Evolutionary conservation across 1,139 yeast species (phyloP).

Genomic region (Candida mesenterica): DNA sequence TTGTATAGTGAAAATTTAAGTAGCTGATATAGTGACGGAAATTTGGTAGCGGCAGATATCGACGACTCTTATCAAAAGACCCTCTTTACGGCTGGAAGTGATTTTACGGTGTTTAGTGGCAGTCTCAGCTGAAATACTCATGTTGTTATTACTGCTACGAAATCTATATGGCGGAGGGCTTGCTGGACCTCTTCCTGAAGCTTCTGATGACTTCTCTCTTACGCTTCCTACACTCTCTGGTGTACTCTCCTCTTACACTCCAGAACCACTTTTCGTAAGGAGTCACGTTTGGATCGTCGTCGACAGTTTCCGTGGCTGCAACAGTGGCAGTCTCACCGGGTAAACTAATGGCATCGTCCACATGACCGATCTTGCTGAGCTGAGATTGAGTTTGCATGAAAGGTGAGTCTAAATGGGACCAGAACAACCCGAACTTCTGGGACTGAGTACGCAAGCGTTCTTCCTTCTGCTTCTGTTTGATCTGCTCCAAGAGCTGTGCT

Average conservation of each 20-base stretch:
- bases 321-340: conserved; percentile 36
- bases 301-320: conserved; percentile 15
- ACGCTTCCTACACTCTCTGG: conserved; percentile 70
- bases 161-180: background rate
- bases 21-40: too few species aligned
- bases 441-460: conserved; percentile 14
- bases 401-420: conserved; percentile 82
- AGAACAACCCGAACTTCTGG: conserved; percentile 59
- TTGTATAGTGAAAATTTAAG: too few species aligned
- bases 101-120: too few species aligned
- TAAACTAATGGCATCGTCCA: conserved; percentile 24
- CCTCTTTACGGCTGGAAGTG: too few species aligned
- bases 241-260: conserved; percentile 78
- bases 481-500: conserved; percentile 28
- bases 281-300: conserved; percentile 37
- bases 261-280: conserved; percentile 79
- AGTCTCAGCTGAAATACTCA: too few species aligned
- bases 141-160: background rate
- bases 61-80: too few species aligned
- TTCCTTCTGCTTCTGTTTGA: conserved; percentile 31
- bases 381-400: conserved; percentile 84
- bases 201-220: conserved; percentile 71
- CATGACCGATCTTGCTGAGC: conserved; percentile 53
- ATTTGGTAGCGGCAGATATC: too few species aligned
- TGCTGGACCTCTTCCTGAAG: conserved; percentile 43